Conservation (phyloP, 1,284 basidiomycete genomes). For the Anthracocystis panici-leucophaei region DNA sequence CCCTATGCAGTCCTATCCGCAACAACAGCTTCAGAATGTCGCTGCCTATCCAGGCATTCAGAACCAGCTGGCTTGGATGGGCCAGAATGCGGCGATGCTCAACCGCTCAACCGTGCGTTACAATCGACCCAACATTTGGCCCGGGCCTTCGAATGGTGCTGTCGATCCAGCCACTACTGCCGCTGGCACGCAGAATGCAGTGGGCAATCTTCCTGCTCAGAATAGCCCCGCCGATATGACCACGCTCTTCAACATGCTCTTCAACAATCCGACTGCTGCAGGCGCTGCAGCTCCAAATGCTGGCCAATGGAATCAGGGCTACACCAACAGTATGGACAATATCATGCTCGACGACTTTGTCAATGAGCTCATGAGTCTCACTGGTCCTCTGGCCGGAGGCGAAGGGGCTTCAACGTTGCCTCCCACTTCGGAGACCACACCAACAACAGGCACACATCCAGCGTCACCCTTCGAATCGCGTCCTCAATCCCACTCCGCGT, state of each 20-base stretch:
- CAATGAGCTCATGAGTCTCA: slow-evolving; percentile 52
- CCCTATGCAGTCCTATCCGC: slow-evolving; percentile 21
- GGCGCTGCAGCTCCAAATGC: slow-evolving; percentile 7
- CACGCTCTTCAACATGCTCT: slow-evolving; percentile 27
- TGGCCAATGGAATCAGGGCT: slow-evolving; percentile 29
- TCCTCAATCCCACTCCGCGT: background rate
- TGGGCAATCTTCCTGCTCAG: slow-evolving; percentile 16
- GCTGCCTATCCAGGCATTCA: slow-evolving; percentile 16
- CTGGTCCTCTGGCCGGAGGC: slow-evolving; percentile 33
- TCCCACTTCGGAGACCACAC: slow-evolving; percentile 27
- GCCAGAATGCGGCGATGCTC: slow-evolving; percentile 20
- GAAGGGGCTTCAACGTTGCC: slow-evolving; percentile 14
- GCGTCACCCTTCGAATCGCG: slow-evolving; percentile 14
- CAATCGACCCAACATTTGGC: slow-evolving; percentile 47
- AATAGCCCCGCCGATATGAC: slow-evolving; percentile 27
- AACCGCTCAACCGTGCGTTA: slow-evolving; percentile 34
- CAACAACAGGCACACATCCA: slow-evolving; percentile 10
- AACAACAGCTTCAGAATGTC: slow-evolving; percentile 16
- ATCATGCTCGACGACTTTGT: slow-evolving; percentile 60
- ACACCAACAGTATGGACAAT: slow-evolving; percentile 44
- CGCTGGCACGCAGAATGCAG: slow-evolving; percentile 3
- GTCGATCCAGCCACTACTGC: slow-evolving; percentile 5
- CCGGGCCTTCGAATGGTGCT: slow-evolving; percentile 10
- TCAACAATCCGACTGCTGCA: slow-evolving; percentile 11
- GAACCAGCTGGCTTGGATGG: slow-evolving; percentile 46